Base-by-base conservation (phyloP, 2,329 filamentous ascomycete genomes). In the Orbilia oligospora region DNA sequence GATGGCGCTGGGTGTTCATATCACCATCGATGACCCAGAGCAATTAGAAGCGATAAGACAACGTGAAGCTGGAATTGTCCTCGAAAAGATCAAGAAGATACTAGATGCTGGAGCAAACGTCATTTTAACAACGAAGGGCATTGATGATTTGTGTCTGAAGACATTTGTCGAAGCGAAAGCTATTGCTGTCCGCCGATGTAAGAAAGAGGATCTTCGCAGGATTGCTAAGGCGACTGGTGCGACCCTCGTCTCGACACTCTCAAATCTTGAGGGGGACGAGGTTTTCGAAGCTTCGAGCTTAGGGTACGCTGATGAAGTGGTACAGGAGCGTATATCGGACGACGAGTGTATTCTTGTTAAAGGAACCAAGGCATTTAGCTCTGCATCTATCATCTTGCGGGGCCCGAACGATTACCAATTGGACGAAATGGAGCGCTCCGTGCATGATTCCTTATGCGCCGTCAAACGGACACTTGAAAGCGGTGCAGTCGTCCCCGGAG, bases 1-100 rank as follows among this genome's bases (percentile, higher is more conserved):
- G 82, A 98, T 99, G 96, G 98, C 99, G 89, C 88, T 99, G 76
- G 96, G 96, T 81, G 96, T 99, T 78, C 95, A 99, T 86, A 97
- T 99, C 83, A 98, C 96, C 12, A 92, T 99, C 81, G 96, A 99
- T 82, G 96, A 99, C 84, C 96, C 96, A 61, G 91, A 97, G 84
- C 96, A 99, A 85, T 89, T 99, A 64, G 96, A 99, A 87, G 94
- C 97, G 88, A 99, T 99, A 83, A 91, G 96, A 79, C 91, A 96
- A 83, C 90, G 96, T 69, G 96, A 99, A 85, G 90, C 94, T 18
- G 93, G 93, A 82, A 97, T 99, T 86, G 90, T 99, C 56, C 89
- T 97, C 79, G 96, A 99, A 84, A 89, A 94, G 80, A 91, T 99
- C 67, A 94, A 99, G 85, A 92, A 99, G 92, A 98, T 99, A 81